phyloP scores from a whole-genome alignment of 768 basidiomycete genomes.

The Cytidiella melzeri region DNA sequence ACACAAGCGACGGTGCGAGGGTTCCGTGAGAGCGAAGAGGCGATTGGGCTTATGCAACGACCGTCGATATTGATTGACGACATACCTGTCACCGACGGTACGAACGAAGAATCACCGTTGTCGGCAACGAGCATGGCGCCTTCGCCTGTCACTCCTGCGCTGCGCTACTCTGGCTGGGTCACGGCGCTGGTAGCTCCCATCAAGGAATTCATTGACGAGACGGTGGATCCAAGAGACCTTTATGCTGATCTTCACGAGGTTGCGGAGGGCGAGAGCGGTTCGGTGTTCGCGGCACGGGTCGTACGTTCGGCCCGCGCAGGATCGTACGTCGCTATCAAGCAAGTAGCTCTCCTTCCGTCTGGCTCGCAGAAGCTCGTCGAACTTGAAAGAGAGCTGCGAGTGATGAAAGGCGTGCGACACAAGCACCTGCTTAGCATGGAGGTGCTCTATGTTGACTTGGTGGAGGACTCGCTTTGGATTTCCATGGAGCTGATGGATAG shows the following conservation, averaged over 20 bases:
- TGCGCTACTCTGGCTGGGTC: conserved; percentile 58
- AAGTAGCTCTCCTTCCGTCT: conserved; percentile 51
- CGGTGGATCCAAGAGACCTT: conserved; percentile 52
- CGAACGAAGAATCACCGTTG: conserved; percentile 6
- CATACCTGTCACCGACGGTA: background rate
- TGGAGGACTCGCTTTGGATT: conserved; percentile 62
- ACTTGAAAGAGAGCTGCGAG: conserved; percentile 49
- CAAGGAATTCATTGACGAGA: conserved; percentile 57
- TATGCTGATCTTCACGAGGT: conserved; percentile 72
- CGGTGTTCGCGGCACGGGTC: conserved; percentile 46
- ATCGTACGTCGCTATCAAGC: conserved; percentile 65
- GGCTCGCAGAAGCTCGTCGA: conserved; percentile 61
- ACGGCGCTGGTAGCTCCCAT: conserved; percentile 53
- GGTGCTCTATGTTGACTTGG: conserved; percentile 60
- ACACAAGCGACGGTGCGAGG: conserved; percentile 13
- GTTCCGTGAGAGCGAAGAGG: conserved; percentile 12
- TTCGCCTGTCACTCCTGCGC: conserved; percentile 38
- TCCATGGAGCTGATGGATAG: conserved; percentile 89
- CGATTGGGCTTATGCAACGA: conserved; percentile 3
- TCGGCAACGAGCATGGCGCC: conserved; percentile 17
- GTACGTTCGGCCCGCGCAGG: conserved; percentile 9
- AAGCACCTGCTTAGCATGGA: conserved; percentile 64
- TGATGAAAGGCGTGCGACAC: conserved; percentile 54
- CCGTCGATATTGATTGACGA: conserved; percentile 21
- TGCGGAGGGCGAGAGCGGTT: conserved; percentile 79